Percentiles rank a stretch among this genome's conserved stretches.
Evolutionary conservation across 208 protist genomes (phyloP).

Genomic region (Acanthamoeba castellanii): DNA sequence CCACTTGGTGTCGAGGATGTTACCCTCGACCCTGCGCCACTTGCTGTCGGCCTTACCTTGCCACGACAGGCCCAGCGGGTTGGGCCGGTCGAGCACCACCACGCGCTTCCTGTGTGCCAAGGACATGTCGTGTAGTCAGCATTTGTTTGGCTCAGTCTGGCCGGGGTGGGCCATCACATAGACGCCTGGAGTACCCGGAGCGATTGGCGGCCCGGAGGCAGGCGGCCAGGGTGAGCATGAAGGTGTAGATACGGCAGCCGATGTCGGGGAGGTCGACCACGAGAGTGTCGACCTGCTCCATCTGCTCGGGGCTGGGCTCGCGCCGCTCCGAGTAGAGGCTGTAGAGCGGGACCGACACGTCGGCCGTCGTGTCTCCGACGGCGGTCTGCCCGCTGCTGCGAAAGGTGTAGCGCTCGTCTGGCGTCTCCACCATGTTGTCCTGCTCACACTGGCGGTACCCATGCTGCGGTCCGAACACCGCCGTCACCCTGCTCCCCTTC

Average conservation of each 20-base stretch:
- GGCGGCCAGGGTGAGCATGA: slow-evolving; percentile 66
- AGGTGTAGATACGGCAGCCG: slow-evolving; percentile 61
- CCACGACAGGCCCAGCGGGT: slow-evolving; percentile 54
- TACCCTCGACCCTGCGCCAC: slow-evolving; percentile 56
- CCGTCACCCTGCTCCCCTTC: neutral
- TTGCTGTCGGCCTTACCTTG: neutral
- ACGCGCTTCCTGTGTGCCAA: slow-evolving; percentile 13
- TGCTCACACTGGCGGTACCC: slow-evolving; percentile 32
- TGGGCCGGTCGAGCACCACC: slow-evolving; percentile 57
- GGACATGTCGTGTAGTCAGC: neutral
- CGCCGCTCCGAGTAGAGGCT: slow-evolving; percentile 65
- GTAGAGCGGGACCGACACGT: slow-evolving; percentile 49
- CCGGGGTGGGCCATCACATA: neutral
- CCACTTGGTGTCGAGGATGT: slow-evolving; percentile 51
- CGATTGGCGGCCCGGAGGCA: slow-evolving; percentile 36
- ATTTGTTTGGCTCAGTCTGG: too few species aligned
- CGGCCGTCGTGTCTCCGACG: too few species aligned
- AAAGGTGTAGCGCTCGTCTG: slow-evolving; percentile 66
- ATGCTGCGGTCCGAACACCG: slow-evolving; percentile 32
- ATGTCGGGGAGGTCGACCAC: slow-evolving; percentile 65
- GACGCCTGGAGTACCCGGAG: neutral
- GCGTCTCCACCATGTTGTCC: slow-evolving; percentile 66
- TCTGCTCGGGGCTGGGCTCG: slow-evolving; percentile 55
- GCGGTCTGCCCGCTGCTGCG: neutral
- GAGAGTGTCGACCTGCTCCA: slow-evolving; percentile 52